Percentiles rank a stretch among this genome's conserved stretches.
phyloP scores from a whole-genome alignment of 2,329 filamentous ascomycete genomes.

The Neurospora crassa region DNA sequence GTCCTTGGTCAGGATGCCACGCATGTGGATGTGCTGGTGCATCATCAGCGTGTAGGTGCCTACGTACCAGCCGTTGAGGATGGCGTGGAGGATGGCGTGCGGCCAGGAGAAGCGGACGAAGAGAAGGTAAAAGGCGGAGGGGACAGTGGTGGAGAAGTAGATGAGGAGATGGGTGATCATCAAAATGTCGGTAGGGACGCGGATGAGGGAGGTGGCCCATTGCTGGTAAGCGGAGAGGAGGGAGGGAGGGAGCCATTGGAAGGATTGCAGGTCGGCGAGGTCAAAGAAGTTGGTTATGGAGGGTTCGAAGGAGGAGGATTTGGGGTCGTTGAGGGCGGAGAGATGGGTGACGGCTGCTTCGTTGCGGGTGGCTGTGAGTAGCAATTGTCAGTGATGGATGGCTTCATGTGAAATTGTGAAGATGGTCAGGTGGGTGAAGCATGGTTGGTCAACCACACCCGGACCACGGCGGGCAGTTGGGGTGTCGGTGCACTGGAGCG shows the following conservation, averaged over 20 bases:
- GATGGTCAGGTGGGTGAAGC: not conserved
- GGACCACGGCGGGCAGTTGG: not conserved
- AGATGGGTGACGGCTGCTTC: constrained; percentile 22
- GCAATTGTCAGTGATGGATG: no score
- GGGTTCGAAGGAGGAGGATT: constrained; percentile 32
- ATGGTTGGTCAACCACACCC: not conserved
- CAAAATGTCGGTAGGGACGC: constrained; percentile 62
- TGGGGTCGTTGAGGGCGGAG: constrained; percentile 32
- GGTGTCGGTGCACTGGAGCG: not conserved
- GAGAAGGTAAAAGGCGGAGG: constrained; percentile 52
- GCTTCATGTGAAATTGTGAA: no score
- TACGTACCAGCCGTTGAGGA: constrained; percentile 59
- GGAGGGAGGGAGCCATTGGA: constrained; percentile 32
- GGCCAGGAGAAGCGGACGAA: constrained; percentile 57
- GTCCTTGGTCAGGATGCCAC: constrained; percentile 52
- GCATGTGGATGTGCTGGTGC: constrained; percentile 76
- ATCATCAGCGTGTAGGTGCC: constrained; percentile 73
- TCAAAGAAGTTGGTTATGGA: constrained; percentile 35
- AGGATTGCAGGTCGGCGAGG: constrained; percentile 17
- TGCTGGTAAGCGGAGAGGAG: constrained; percentile 51
- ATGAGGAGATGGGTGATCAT: constrained; percentile 69
- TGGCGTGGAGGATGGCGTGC: constrained; percentile 56
- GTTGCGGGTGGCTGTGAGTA: not conserved
- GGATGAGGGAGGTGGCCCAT: constrained; percentile 46
- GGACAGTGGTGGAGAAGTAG: constrained; percentile 60